These are phyloP conservation scores for Cryphonectria naterciae DNA, from an alignment of 2,329 filamentous ascomycete species.

Conservation along the genomic window DNA sequence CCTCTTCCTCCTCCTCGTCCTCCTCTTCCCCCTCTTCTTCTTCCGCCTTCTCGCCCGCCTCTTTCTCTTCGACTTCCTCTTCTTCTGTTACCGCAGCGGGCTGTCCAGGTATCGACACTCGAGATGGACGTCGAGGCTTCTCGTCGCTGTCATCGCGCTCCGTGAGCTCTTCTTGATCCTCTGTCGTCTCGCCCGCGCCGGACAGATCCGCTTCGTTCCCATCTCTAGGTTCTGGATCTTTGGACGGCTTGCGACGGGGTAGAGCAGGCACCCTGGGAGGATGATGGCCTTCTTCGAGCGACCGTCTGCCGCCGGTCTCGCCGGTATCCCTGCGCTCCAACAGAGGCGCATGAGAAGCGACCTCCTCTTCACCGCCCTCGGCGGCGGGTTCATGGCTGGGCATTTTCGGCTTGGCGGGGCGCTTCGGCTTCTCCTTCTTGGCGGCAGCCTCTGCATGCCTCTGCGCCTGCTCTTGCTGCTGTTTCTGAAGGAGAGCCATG, in stretches of 20 bases:
- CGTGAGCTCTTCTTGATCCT: conserved; percentile 61
- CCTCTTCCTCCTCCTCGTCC: conserved; percentile 81
- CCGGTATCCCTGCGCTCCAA: conserved; percentile 53
- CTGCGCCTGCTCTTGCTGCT: conserved; percentile 87
- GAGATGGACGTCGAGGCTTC: conserved; percentile 47
- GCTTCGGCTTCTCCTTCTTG: conserved; percentile 89
- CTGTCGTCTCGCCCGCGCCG: conserved; percentile 66
- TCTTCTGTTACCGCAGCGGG: conserved; percentile 41
- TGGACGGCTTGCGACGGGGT: conserved; percentile 55
- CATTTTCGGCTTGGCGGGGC: conserved; percentile 63
- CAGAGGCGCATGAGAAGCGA: conserved; percentile 39
- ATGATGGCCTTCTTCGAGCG: conserved; percentile 53
- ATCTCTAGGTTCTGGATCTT: conserved; percentile 55
- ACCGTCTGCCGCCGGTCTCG: conserved; percentile 53
- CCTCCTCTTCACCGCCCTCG: conserved; percentile 38
- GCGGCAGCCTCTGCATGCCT: conserved; percentile 76
- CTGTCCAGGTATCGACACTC: conserved; percentile 45
- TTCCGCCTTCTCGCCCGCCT: conserved; percentile 50
- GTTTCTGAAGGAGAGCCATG: conserved; percentile 90
- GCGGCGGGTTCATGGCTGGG: conserved; percentile 49
- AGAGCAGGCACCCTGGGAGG: conserved; percentile 46
- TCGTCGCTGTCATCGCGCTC: conserved; percentile 79
- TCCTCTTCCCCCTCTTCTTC: conserved; percentile 51
- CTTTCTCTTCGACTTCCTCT: conserved; percentile 46
- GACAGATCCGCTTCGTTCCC: conserved; percentile 70